Conservation (phyloP, 371 early-diverging fungal species). For the Enterospora canceri region DNA sequence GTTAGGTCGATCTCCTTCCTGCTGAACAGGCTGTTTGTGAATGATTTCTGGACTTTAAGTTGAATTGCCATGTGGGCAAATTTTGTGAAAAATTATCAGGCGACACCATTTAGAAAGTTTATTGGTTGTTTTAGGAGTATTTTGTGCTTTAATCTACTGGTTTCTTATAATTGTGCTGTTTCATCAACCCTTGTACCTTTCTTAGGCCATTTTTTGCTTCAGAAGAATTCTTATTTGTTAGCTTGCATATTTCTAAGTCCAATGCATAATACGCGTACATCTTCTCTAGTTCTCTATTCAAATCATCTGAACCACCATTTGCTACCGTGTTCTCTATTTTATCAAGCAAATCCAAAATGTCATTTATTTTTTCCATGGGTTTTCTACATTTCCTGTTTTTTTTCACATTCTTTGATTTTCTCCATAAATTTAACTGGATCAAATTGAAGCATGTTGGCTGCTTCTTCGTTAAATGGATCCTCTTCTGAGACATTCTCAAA, state of each 20-base stretch:
- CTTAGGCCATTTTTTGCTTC: constrained; percentile 1
- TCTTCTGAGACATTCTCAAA: constrained; percentile 46
- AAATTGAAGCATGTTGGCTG: constrained; percentile 35
- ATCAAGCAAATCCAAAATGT: not conserved
- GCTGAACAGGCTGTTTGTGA: constrained; percentile 41
- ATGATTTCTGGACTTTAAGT: constrained; percentile 36
- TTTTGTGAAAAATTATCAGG: constrained; percentile 29
- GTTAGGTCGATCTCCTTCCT: constrained; percentile 49
- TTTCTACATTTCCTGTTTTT: not conserved
- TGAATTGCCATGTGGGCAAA: constrained; percentile 37
- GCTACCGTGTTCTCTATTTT: not conserved
- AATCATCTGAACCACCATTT: not conserved
- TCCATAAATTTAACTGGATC: constrained; percentile 39
- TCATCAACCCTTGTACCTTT: not conserved
- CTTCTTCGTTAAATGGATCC: constrained; percentile 50
- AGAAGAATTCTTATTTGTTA: not conserved
- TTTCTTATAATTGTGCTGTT: not conserved
- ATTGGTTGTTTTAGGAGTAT: not conserved
- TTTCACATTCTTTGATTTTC: constrained; percentile 9
- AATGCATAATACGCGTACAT: constrained; percentile 15
- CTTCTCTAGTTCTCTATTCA: not conserved
- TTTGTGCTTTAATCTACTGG: not conserved
- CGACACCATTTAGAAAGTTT: not conserved
- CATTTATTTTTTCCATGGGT: not conserved
- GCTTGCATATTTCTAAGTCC: not conserved